Evolutionary conservation across 2,329 filamentous ascomycete species (phyloP).

Genomic region (Cladophialophora immunda): DNA sequence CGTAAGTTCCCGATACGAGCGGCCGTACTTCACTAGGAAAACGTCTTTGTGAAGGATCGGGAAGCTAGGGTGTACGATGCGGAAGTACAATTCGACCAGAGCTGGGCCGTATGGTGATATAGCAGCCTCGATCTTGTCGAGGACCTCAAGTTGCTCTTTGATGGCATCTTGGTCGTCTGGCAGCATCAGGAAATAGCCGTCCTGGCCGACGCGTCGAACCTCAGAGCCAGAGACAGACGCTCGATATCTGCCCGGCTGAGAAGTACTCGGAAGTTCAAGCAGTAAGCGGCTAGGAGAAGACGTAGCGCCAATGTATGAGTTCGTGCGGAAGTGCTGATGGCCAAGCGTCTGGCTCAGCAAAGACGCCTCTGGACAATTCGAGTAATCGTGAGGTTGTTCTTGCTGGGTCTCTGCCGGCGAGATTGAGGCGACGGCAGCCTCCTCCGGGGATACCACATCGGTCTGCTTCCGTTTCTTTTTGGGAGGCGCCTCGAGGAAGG

Average conservation of each 20-base stretch:
- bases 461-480: conserved; percentile 28
- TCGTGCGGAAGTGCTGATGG: conserved; percentile 18
- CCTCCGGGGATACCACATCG: conserved; percentile 5
- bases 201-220: conserved; percentile 17
- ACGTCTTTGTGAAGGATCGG: conserved; percentile 84
- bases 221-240: conserved; percentile 3
- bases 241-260: conserved; percentile 16
- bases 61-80: conserved; percentile 79
- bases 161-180: conserved; percentile 9
- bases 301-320: conserved; percentile 16
- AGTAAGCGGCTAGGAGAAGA: conserved; percentile 11
- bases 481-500: conserved; percentile 18
- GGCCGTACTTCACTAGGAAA: conserved; percentile 78
- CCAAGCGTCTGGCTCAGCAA: conserved; percentile 17
- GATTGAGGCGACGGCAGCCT: conserved; percentile 16
- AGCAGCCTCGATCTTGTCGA: conserved; percentile 67
- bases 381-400: conserved; percentile 14
- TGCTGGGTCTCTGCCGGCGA: conserved; percentile 9
- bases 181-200: conserved; percentile 22
- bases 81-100: conserved; percentile 82
- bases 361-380: conserved; percentile 17
- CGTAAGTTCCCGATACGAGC: conserved; percentile 75
- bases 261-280: conserved; percentile 4
- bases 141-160: conserved; percentile 12
- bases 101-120: conserved; percentile 78